Base-by-base conservation (phyloP, 1,284 basidiomycete genomes). In the Hemileia vastatrix region DNA sequence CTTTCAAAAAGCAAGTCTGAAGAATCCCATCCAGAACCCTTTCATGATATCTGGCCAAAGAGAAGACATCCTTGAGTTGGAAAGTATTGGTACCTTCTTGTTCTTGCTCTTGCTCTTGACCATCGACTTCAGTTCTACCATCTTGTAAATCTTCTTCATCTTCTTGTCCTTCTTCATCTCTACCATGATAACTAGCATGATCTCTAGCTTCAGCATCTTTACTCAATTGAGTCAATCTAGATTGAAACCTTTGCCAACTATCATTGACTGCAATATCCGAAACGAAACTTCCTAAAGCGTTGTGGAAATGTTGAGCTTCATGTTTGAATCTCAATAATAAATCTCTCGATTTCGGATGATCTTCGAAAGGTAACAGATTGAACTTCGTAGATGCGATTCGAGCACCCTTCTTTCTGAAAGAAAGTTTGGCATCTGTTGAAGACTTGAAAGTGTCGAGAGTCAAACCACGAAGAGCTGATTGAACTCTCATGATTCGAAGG, bases 31-130 rank as follows among this genome's bases (percentile, higher is more conserved):
- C 70, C 11, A 71, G 65, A 23, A 69, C 59, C 0, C 63, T 31
- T 40, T 71, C 70, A 50, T 71, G 70, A 27, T 67, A 70, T 2
- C 66, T 54, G 6, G 68, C 70, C 6, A 71, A 60, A 4, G 66
- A 68, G 40, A 71, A 71, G 19, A 71, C 66, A 51, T 71, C 70
- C 50, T 69, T 68, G 18, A 71, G 59, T 43, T 68, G 65, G 1
- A 68, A 24, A 1, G 32, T 57, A 18, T 23, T 47, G 48, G 40
- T 32, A 13, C 40, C 21, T 65, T 60, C 57, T 54, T 18, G 64
- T 36, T 8, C 66, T 64, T n/a, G 54, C 19, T 65, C 64, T 21
- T 67, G 64, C 3, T 67, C 68, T 27, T 68, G 43, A 9, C 11
- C 40, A n/a, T 65, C 65, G 1, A 67, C 64, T 6, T 67, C 64